Evolutionary conservation across 306 rosid genomes (phyloP).

Genomic region (Dalbergia oliveri): DNA sequence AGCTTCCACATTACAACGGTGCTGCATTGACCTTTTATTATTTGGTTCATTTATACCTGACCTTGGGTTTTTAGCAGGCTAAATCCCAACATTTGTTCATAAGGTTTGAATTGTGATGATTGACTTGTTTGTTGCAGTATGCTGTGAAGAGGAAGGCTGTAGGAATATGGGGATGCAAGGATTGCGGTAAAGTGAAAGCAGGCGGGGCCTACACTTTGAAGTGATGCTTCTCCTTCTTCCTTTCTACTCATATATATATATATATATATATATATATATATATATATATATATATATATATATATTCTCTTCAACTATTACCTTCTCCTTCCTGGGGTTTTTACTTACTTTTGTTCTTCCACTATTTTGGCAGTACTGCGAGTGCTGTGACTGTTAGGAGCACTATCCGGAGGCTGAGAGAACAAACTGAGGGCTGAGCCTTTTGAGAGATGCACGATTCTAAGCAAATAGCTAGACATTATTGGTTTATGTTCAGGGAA

Average conservation of each 20-base stretch:
- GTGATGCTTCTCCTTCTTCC: conserved; percentile 32
- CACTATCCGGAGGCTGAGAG: conserved; percentile 67
- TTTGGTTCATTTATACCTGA: not conserved
- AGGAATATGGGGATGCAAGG: conserved; percentile 67
- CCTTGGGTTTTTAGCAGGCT: not conserved
- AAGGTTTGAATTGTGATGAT: not conserved
- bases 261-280: too few relatives aligned
- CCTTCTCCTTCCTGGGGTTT: not conserved
- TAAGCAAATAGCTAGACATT: conserved; percentile 12
- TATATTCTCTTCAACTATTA: too few relatives aligned
- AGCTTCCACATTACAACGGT: too few relatives aligned
- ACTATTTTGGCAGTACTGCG: conserved; percentile 67
- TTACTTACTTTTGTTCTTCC: too few relatives aligned
- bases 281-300: too few relatives aligned
- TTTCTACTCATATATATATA: too few relatives aligned
- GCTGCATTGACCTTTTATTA: too few relatives aligned
- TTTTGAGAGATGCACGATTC: conserved; percentile 32
- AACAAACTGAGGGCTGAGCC: conserved; percentile 58
- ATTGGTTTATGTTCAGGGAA: conserved; percentile 3
- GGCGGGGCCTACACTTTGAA: conserved; percentile 64
- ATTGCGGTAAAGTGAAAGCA: conserved; percentile 65
- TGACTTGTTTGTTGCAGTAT: conserved; percentile 45
- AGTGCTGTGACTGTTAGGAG: conserved; percentile 89
- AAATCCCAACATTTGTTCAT: too few relatives aligned
- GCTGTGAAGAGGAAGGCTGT: conserved; percentile 63